These are phyloP conservation scores for Daldinia concentrica DNA, from an alignment of 495 filamentous ascomycete genomes.

Conservation along the genomic window DNA sequence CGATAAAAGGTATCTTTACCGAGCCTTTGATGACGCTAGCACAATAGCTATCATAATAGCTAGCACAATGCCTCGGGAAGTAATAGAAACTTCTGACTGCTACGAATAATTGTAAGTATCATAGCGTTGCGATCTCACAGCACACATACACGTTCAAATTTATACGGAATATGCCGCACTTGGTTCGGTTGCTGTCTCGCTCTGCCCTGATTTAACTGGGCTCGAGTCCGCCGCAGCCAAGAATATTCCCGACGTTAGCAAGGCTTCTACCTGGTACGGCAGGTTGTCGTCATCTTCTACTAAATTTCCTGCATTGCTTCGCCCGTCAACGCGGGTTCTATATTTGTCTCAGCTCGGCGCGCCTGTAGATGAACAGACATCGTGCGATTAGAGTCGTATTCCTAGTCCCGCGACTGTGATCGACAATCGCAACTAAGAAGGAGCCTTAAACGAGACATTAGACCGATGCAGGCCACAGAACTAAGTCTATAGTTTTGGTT, in stretches of 20 bases:
- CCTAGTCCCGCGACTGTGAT: conserved; percentile 21
- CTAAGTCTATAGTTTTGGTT: conserved; percentile 44
- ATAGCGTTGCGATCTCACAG: conserved; percentile 7
- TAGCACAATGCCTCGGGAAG: conserved; percentile 9
- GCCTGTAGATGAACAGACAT: conserved; percentile 6
- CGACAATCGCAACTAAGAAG: conserved; percentile 14
- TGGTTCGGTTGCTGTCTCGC: conserved; percentile 1
- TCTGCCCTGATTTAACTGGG: conserved; percentile 10
- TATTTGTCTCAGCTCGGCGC: conserved; percentile 30
- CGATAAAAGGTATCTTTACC: neutral
- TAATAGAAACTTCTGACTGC: conserved; percentile 18
- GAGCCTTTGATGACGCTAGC: neutral
- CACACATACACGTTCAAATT: conserved; percentile 4
- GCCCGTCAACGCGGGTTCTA: conserved; percentile 27
- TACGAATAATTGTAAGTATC: conserved; percentile 2
- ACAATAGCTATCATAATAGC: conserved; percentile 8
- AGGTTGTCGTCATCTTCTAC: conserved; percentile 28
- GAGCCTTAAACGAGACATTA: conserved; percentile 20
- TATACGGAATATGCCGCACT: conserved; percentile 29
- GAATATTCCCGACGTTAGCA: conserved; percentile 34
- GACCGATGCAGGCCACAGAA: conserved; percentile 23
- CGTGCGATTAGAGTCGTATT: conserved; percentile 32
- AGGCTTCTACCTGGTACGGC: conserved; percentile 20
- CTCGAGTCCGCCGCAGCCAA: conserved; percentile 25
- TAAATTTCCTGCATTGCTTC: conserved; percentile 8